Evolutionary conservation across 768 basidiomycete genomes (phyloP).

Genomic region (Porphyrellus cyaneotinctus): DNA sequence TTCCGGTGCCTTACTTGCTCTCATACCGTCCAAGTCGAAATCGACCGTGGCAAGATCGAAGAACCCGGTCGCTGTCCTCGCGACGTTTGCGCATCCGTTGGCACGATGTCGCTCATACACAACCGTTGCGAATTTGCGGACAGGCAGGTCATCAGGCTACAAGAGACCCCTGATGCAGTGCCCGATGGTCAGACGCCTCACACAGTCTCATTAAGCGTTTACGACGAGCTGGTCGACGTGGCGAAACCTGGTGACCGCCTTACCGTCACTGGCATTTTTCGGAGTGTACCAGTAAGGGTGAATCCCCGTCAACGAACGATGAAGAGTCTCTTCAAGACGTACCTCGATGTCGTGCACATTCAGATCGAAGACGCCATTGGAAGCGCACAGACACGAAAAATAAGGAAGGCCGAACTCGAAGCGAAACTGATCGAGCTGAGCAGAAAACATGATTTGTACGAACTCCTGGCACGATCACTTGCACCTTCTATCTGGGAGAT

Average conservation of each 20-base stretch:
- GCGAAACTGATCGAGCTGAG: slow-evolving; percentile 71
- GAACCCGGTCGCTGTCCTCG: slow-evolving; percentile 91
- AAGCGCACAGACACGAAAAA: slow-evolving; percentile 33
- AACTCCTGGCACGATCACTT: slow-evolving; percentile 75
- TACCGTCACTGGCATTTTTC: slow-evolving; percentile 87
- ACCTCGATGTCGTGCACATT: slow-evolving; percentile 92
- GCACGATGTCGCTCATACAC: slow-evolving; percentile 93
- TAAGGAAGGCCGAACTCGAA: slow-evolving; percentile 69
- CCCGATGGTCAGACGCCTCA: slow-evolving; percentile 99
- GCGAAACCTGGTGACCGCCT: slow-evolving; percentile 94
- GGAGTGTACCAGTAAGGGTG: slow-evolving; percentile 91
- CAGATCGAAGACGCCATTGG: slow-evolving; percentile 51
- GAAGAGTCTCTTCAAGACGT: slow-evolving; percentile 97
- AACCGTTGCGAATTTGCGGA: slow-evolving; percentile 97
- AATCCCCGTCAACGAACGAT: slow-evolving; percentile 89
- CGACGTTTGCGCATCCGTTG: slow-evolving; percentile 83
- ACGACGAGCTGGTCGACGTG: slow-evolving; percentile 97
- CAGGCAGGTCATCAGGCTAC: slow-evolving; percentile 89
- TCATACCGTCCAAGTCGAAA: slow-evolving; percentile 96
- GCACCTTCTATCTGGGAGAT: slow-evolving; percentile 97
- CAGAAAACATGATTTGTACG: slow-evolving; percentile 77
- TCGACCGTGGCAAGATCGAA: slow-evolving; percentile 95
- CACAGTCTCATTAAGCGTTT: slow-evolving; percentile 94
- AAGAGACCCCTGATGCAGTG: slow-evolving; percentile 97
- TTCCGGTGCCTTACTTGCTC: slow-evolving; percentile 95